Evolutionary conservation across 345 rosid species (phyloP).

Genomic region (Lepidium didymum): DNA sequence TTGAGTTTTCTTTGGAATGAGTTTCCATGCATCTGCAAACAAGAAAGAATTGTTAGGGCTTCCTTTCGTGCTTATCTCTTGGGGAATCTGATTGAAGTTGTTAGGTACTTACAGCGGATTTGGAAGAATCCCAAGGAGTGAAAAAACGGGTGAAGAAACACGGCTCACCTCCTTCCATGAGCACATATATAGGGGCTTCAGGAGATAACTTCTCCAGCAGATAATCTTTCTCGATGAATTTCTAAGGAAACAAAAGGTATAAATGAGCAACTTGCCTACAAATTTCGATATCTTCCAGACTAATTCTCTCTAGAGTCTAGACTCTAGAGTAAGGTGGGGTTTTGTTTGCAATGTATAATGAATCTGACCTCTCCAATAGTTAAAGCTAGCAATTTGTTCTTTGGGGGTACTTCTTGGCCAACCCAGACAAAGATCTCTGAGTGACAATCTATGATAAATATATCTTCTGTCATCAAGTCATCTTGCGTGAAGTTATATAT

Average conservation of each 20-base stretch:
- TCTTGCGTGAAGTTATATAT: conserved; percentile 87
- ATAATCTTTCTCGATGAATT: conserved; percentile 74
- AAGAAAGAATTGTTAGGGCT: conserved; percentile 9
- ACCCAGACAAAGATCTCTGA: conserved; percentile 91
- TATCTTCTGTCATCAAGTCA: conserved; percentile 98
- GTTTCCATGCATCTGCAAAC: conserved; percentile 84
- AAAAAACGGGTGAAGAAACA: conserved; percentile 89
- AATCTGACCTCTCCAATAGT: conserved; percentile 75
- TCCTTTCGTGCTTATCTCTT: background rate
- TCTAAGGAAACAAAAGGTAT: conserved; percentile 34
- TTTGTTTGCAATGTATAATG: background rate
- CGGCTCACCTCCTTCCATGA: conserved; percentile 93
- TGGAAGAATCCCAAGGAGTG: conserved; percentile 74
- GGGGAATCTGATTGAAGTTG: background rate
- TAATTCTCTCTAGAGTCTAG: background rate
- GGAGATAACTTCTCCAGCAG: conserved; percentile 64
- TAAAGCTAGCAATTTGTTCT: conserved; percentile 59
- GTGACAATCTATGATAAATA: conserved; percentile 76
- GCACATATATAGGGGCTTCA: conserved; percentile 67
- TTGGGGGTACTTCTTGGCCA: conserved; percentile 77
- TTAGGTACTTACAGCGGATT: conserved; percentile 53
- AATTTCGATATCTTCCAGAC: background rate
- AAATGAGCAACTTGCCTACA: conserved; percentile 8
- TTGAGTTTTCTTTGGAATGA: conserved; percentile 90
- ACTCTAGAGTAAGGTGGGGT: background rate